A percentile compares a stretch with the other conserved stretches of the same genome.
Evolutionary conservation across 2,329 filamentous ascomycete genomes (phyloP).

Genomic region (Aureobasidium subglaciale): DNA sequence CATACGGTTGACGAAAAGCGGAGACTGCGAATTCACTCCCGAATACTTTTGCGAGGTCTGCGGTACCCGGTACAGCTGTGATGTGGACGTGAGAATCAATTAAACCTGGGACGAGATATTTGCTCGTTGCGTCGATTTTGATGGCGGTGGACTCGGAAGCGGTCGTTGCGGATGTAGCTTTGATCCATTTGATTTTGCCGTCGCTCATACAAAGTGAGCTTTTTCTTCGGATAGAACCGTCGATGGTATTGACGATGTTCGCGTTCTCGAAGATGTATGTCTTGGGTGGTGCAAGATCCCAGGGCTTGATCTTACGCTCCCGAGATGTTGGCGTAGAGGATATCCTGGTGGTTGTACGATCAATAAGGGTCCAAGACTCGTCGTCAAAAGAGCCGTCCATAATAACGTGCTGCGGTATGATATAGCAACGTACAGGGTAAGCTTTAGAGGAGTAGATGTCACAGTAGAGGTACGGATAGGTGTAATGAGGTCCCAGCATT

Average conservation of each 20-base stretch:
- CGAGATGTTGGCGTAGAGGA: too few relatives aligned
- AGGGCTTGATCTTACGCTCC: constrained; percentile 21
- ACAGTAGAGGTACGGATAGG: too few relatives aligned
- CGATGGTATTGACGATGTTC: constrained; percentile 37
- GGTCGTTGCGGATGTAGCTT: neutral
- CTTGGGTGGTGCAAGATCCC: constrained; percentile 21
- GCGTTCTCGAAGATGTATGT: constrained; percentile 36
- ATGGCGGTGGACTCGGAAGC: constrained; percentile 21
- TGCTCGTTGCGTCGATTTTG: constrained; percentile 36
- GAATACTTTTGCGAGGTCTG: constrained; percentile 32
- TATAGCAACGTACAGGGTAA: too few relatives aligned
- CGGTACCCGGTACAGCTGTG: constrained; percentile 37
- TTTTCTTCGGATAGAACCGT: constrained; percentile 23
- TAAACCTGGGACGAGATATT: constrained; percentile 44
- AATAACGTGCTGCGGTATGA: too few relatives aligned
- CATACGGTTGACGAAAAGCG: constrained; percentile 39
- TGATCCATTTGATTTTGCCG: constrained; percentile 15
- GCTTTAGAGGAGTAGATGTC: too few relatives aligned
- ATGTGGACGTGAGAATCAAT: constrained; percentile 48
- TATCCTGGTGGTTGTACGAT: too few relatives aligned
- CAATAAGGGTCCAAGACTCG: too few relatives aligned
- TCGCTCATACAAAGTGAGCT: constrained; percentile 17
- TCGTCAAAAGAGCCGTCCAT: too few relatives aligned
- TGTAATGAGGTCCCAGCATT: too few relatives aligned
- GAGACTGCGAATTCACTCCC: constrained; percentile 32